These are phyloP conservation scores for Starmerella floris DNA, from an alignment of 805 yeast species.

Conservation along the genomic window DNA sequence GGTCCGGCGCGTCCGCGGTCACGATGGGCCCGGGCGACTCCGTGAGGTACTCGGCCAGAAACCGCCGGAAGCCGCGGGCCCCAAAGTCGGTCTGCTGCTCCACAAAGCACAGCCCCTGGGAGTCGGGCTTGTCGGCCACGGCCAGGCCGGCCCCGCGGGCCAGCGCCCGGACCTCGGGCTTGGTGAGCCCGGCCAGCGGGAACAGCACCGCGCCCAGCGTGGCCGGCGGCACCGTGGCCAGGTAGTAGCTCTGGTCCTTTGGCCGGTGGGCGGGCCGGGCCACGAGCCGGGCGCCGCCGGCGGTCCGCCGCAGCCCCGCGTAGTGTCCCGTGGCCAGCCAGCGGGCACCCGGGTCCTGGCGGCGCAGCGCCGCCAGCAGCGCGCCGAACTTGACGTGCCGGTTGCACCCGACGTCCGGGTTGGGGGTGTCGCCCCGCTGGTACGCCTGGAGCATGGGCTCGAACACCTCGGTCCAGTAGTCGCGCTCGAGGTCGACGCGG, in stretches of 20 bases:
- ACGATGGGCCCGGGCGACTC: constrained; percentile 67
- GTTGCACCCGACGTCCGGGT: constrained; percentile 88
- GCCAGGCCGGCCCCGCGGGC: constrained; percentile 41
- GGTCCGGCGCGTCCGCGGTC: constrained; percentile 52
- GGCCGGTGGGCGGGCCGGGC: constrained; percentile 27
- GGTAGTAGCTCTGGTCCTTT: constrained; percentile 87
- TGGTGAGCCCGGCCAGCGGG: constrained; percentile 69
- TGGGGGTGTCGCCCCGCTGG: constrained; percentile 68
- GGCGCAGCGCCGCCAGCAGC: constrained; percentile 34
- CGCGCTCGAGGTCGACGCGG: constrained; percentile 71
- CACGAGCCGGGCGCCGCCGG: constrained; percentile 17
- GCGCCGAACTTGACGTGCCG: constrained; percentile 75
- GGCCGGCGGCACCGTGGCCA: constrained; percentile 47
- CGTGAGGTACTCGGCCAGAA: constrained; percentile 58
- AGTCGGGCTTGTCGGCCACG: constrained; percentile 73
- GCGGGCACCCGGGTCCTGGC: constrained; percentile 29
- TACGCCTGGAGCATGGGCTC: constrained; percentile 78
- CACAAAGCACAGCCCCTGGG: constrained; percentile 91
- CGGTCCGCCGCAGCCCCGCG: constrained; percentile 20
- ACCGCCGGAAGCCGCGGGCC: constrained; percentile 45
- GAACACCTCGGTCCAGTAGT: constrained; percentile 87
- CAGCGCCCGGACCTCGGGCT: constrained; percentile 57
- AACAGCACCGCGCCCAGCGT: constrained; percentile 43
- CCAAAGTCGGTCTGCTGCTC: constrained; percentile 33
- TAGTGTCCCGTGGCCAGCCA: constrained; percentile 73